Evolutionary conservation across 306 rosid genomes (phyloP), one percentile per base, ranked within the genome.

Genomic region (Pyrus communis): DNA sequence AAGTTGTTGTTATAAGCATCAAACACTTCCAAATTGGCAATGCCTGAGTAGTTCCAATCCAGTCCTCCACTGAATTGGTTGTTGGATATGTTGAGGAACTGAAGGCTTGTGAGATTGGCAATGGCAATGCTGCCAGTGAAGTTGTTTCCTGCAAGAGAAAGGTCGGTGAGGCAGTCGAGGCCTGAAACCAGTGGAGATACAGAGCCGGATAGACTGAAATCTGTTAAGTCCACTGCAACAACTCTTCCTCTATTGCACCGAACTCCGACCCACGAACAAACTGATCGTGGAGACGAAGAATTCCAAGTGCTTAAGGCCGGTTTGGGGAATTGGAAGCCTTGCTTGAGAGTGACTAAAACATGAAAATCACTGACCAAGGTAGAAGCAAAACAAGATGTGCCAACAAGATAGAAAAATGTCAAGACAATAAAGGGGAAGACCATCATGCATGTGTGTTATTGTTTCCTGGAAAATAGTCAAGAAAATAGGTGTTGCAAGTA

Each of bases 1-100:
- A 91, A 93, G 87, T 89, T 89, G 66, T 93, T 93, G 86, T 93
- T 70, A 21, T 91, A 93, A 57, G 83, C 93, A 82, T 93, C 98
- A 11, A 91, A 43, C 42, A 93, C 93, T 75, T 89, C 87, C 75
- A 93, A 78, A 77, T 85, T 74, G 2, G 84, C 73, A 77, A 86
- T 45, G 78, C 82, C 75, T 11, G 89, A 82, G 85, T 76, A 91
- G 86, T 74, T 82, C 98, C 92, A 91, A 23, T 91, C 77, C 76
- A 93, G 54, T 65, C 79, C 70, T 18, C 97, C 97, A 67, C 69
- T 82, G 79, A 91, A 85, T 80, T 70, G 88, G 87, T 93, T 93
- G 81, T 77, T 82, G 23, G 98, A 93, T 76, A 93, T 86, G 87
- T 93, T 91, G 30, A 93, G 96, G 77, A 78, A 86, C 21, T 69